These are phyloP conservation scores for Letharia columbiana DNA, from an alignment of 495 filamentous ascomycete species.

Conservation along the genomic window DNA sequence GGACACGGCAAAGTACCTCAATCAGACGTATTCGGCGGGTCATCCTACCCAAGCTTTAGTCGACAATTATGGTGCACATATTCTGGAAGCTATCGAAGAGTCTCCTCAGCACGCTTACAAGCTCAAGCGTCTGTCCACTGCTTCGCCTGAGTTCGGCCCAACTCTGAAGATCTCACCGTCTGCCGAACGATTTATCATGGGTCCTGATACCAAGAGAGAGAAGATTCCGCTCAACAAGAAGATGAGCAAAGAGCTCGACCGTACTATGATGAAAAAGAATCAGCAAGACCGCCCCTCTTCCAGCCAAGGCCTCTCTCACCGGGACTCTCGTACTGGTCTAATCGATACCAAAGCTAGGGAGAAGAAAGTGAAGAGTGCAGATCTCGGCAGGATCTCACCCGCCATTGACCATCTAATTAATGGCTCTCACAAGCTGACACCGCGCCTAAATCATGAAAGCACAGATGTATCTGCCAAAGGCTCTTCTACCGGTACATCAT, in stretches of 20 bases:
- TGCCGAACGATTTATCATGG: slow-evolving; percentile 35
- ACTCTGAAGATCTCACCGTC: slow-evolving; percentile 31
- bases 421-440: neutral
- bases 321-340: slow-evolving; percentile 6
- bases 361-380: slow-evolving; percentile 21
- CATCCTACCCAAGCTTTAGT: neutral
- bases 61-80: slow-evolving; percentile 3
- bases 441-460: neutral
- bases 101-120: slow-evolving; percentile 25
- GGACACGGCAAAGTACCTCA: neutral
- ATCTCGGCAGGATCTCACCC: slow-evolving; percentile 10
- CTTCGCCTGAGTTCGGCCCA: slow-evolving; percentile 25
- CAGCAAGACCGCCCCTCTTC: slow-evolving; percentile 20
- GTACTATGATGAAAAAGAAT: neutral
- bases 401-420: neutral
- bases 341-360: slow-evolving; percentile 13
- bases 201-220: slow-evolving; percentile 22
- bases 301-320: slow-evolving; percentile 16
- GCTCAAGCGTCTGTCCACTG: slow-evolving; percentile 23
- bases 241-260: slow-evolving; percentile 14
- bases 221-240: slow-evolving; percentile 11
- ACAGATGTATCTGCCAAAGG: slow-evolving; percentile 5
- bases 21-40: neutral
- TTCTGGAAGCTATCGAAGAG: slow-evolving; percentile 24
- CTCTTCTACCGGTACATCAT: neutral